These are phyloP conservation scores for Nicotiana noctiflora DNA, from an alignment of 257 asterid species.

Conservation along the genomic window DNA sequence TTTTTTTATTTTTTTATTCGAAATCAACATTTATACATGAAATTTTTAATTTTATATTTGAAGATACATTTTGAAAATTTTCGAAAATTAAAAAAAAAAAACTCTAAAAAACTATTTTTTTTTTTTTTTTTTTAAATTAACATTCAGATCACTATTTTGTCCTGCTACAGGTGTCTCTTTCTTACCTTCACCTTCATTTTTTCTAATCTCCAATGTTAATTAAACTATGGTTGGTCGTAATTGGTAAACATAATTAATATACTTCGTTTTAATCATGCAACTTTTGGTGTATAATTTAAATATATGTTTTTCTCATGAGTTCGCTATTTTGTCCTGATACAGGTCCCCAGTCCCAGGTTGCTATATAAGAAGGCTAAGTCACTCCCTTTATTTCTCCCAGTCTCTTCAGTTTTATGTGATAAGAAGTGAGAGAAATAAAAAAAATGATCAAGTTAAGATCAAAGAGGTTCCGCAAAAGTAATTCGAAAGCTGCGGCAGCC, in stretches of 20 bases:
- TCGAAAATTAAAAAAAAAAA: no score
- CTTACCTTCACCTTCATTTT: no score
- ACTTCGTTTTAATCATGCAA: neutral
- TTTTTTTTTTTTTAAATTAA: no score
- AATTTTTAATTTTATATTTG: no score
- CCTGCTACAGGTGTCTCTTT: no score
- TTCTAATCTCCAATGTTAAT: no score
- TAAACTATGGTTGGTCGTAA: no score
- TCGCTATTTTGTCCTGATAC: conserved; percentile 24
- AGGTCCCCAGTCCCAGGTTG: conserved; percentile 9
- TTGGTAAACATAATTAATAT: neutral
- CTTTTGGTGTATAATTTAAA: conserved; percentile 4
- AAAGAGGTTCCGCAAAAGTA: conserved; percentile 51
- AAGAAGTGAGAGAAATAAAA: neutral
- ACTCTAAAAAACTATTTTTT: no score
- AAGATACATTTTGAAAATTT: no score
- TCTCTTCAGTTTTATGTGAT: neutral
- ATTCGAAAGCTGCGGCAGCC: conserved; percentile 25
- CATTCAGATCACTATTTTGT: no score
- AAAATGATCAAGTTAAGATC: conserved; percentile 53
- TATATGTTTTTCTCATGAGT: conserved; percentile 8
- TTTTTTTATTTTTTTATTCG: no score
- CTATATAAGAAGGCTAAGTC: conserved; percentile 29
- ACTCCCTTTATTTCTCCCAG: conserved; percentile 5
- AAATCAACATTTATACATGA: no score